Conservation (phyloP, 1,284 basidiomycete species). For the Sphagnurus paluster region DNA sequence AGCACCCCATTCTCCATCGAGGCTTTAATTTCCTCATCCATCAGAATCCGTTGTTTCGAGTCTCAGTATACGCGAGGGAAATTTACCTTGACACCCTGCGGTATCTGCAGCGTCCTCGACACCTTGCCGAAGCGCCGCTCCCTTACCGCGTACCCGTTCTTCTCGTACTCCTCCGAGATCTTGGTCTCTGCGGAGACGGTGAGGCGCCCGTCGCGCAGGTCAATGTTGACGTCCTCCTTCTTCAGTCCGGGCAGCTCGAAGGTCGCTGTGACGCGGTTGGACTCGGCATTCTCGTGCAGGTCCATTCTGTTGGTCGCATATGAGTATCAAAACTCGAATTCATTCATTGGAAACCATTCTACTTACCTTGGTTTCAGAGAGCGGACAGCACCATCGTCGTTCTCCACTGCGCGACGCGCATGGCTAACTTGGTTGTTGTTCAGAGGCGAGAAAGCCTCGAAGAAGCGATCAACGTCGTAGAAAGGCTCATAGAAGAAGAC, state of each 20-base stretch:
- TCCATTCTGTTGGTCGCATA: constrained; percentile 44
- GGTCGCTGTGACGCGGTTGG: constrained; percentile 41
- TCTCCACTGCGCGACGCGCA: constrained; percentile 5
- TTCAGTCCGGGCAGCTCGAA: constrained; percentile 50
- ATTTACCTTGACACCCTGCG: constrained; percentile 48
- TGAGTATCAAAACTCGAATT: neutral
- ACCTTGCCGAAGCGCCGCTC: constrained; percentile 50
- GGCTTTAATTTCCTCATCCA: constrained; percentile 24
- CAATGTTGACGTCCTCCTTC: constrained; percentile 40
- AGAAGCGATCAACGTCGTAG: constrained; percentile 48
- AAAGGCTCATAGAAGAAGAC: constrained; percentile 40
- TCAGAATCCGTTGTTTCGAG: neutral
- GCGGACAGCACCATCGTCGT: constrained; percentile 11
- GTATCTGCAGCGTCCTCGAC: constrained; percentile 43
- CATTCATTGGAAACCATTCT: neutral
- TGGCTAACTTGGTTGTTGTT: constrained; percentile 17
- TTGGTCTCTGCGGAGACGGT: constrained; percentile 44
- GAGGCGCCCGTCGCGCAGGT: constrained; percentile 42
- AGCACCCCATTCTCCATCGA: constrained; percentile 21
- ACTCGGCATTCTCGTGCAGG: constrained; percentile 40
- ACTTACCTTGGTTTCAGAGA: constrained; percentile 22
- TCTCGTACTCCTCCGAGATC: constrained; percentile 31
- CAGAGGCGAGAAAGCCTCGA: constrained; percentile 35
- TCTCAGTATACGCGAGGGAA: neutral
- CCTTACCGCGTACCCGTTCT: constrained; percentile 46